Evolutionary conservation across 2,329 filamentous ascomycete species (phyloP).

Genomic region (Cadophora sp.): DNA sequence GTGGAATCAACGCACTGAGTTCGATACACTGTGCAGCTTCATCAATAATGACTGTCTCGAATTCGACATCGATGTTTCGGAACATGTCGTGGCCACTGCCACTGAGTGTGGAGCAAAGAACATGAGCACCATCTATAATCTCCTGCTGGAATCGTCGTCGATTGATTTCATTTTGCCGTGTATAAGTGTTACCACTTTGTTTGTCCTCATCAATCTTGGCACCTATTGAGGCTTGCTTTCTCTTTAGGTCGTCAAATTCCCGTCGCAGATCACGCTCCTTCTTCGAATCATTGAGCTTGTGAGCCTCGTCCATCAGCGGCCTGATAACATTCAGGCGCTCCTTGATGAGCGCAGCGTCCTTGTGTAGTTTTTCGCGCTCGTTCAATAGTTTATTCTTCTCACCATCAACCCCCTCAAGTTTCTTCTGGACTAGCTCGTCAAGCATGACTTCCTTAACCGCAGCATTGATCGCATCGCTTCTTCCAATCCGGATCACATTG

Average conservation of each 20-base stretch:
- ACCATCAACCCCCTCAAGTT: constrained; percentile 68
- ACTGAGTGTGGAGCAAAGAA: constrained; percentile 93
- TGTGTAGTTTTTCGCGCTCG: constrained; percentile 62
- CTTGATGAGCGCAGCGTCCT: constrained; percentile 75
- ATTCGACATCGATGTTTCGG: constrained; percentile 90
- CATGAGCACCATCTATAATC: constrained; percentile 87
- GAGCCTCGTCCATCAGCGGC: constrained; percentile 72
- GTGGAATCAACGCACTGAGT: constrained; percentile 91
- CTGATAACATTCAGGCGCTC: constrained; percentile 74
- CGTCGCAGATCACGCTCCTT: constrained; percentile 67
- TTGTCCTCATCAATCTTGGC: constrained; percentile 86
- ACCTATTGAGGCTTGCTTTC: constrained; percentile 77
- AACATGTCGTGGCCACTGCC: constrained; percentile 98
- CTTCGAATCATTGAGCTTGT: constrained; percentile 58
- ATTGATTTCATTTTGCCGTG: constrained; percentile 85
- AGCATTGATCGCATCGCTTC: constrained; percentile 89
- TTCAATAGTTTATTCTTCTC: constrained; percentile 58
- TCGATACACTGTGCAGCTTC: constrained; percentile 99
- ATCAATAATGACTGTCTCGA: constrained; percentile 98
- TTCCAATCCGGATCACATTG: constrained; percentile 87
- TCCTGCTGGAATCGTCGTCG: constrained; percentile 87
- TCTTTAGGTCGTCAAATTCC: constrained; percentile 79
- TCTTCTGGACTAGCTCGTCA: constrained; percentile 85
- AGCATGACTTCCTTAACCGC: constrained; percentile 90
- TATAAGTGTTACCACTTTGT: constrained; percentile 81